Evolutionary conservation across 306 rosid genomes (phyloP).

Genomic region (Vigna hirtella): DNA sequence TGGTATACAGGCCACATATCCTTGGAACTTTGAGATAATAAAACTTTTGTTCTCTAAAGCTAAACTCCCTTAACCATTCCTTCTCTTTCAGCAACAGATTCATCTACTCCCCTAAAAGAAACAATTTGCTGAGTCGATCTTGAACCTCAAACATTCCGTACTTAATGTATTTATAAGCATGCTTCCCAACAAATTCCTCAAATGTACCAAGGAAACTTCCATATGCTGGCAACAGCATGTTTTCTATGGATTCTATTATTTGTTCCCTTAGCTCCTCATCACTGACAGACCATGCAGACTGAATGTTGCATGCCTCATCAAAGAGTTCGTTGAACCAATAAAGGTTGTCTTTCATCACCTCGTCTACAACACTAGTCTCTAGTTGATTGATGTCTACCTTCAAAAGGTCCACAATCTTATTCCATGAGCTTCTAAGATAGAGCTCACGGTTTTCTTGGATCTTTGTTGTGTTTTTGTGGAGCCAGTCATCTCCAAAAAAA

Average conservation of each 20-base stretch:
- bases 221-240: slow-evolving; percentile 63
- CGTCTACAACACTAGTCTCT: slow-evolving; percentile 40
- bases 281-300: slow-evolving; percentile 33
- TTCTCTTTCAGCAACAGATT: too few relatives aligned
- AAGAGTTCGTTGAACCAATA: slow-evolving; percentile 44
- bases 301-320: slow-evolving; percentile 17
- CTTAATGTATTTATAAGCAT: too few relatives aligned
- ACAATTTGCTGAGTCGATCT: too few relatives aligned
- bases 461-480: slow-evolving; percentile 50
- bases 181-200: too few relatives aligned
- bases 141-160: too few relatives aligned
- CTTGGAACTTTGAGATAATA: too few relatives aligned
- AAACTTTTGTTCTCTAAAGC: too few relatives aligned
- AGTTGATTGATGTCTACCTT: slow-evolving; percentile 56
- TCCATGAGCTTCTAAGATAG: slow-evolving; percentile 60
- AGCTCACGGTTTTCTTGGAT: slow-evolving; percentile 42
- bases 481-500: slow-evolving; percentile 21
- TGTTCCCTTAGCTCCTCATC: slow-evolving; percentile 66
- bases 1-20: too few relatives aligned
- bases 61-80: too few relatives aligned
- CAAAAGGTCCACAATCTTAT: slow-evolving; percentile 56
- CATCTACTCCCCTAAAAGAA: too few relatives aligned
- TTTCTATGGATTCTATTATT: slow-evolving; percentile 52
- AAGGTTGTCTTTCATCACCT: slow-evolving; percentile 68
- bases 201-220: slow-evolving; percentile 59